Evolutionary conservation across 2,329 filamentous ascomycete species (phyloP).

Genomic region (Aspergillus flavus): DNA sequence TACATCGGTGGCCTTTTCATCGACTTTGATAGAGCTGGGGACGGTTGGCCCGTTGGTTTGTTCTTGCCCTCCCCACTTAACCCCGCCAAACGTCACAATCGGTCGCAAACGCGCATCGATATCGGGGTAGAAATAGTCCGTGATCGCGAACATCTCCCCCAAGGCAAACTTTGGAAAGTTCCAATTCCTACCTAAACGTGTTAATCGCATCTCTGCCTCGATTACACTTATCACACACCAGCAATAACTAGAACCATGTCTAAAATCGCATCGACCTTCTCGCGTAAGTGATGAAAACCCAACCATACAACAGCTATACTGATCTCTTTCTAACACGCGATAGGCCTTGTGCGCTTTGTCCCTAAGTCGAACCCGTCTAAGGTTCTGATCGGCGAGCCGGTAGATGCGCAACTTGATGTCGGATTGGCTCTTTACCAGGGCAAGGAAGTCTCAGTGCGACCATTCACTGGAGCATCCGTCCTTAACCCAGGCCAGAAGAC

Average conservation of each 20-base stretch:
- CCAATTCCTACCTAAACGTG: background rate
- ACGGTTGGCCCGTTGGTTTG: slow-evolving; percentile 11
- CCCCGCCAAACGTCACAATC: slow-evolving; percentile 4
- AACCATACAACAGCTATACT: background rate
- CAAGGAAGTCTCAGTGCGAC: slow-evolving; percentile 57
- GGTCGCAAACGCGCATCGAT: slow-evolving; percentile 3
- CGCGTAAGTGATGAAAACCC: slow-evolving; percentile 27
- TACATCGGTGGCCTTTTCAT: background rate
- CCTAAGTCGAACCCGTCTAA: slow-evolving; percentile 54
- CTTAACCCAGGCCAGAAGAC: slow-evolving; percentile 58
- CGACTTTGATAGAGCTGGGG: background rate
- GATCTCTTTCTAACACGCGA: slow-evolving; percentile 6
- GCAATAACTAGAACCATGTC: slow-evolving; percentile 28
- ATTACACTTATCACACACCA: background rate
- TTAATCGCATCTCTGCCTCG: background rate
- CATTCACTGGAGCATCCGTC: slow-evolving; percentile 62
- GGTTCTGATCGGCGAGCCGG: slow-evolving; percentile 60
- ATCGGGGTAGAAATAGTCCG: slow-evolving; percentile 31
- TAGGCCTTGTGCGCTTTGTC: slow-evolving; percentile 63
- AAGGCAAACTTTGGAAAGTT: background rate
- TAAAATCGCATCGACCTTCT: slow-evolving; percentile 41
- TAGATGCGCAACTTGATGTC: slow-evolving; percentile 57
- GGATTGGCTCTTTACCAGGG: slow-evolving; percentile 59
- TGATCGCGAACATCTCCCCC: background rate
- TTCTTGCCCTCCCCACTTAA: slow-evolving; percentile 21